phyloP scores from a whole-genome alignment of 163 green algal genomes.

The Scenedesmus sp. region DNA sequence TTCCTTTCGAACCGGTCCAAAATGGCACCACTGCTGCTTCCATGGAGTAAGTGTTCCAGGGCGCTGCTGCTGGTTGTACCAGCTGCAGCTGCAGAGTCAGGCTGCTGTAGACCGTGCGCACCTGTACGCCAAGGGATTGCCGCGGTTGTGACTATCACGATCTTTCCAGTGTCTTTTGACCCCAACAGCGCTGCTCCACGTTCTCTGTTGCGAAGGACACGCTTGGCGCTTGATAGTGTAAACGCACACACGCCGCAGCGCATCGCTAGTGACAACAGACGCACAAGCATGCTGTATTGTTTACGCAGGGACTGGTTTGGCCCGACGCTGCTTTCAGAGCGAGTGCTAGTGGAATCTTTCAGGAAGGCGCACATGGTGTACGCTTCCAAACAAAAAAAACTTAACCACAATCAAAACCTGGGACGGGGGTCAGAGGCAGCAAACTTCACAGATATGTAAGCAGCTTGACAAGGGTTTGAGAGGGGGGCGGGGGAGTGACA shows the following conservation, averaged over 20 bases:
- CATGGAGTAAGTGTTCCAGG: not conserved
- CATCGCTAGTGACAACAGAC: not conserved
- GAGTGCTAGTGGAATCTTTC: not conserved
- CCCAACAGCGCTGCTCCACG: not conserved
- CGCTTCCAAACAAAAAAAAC: not conserved
- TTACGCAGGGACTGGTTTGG: not conserved
- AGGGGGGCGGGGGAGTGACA: not conserved
- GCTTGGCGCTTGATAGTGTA: not conserved
- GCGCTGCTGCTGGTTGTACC: constrained; percentile 8
- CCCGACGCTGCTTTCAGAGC: not conserved
- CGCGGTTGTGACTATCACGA: constrained; percentile 37
- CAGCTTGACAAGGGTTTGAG: not conserved
- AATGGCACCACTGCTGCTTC: no score
- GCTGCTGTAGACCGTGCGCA: not conserved
- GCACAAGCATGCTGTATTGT: not conserved
- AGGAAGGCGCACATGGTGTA: not conserved
- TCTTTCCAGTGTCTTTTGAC: not conserved
- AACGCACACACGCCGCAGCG: constrained; percentile 22
- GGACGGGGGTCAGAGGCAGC: not conserved
- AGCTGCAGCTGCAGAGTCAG: not conserved
- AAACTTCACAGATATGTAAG: not conserved
- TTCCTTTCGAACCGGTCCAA: no score
- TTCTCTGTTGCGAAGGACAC: not conserved
- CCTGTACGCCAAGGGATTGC: constrained; percentile 38
- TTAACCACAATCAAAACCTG: not conserved